Base-by-base conservation (phyloP, 129 eudicot species). In the Helianthus tuberosus region DNA sequence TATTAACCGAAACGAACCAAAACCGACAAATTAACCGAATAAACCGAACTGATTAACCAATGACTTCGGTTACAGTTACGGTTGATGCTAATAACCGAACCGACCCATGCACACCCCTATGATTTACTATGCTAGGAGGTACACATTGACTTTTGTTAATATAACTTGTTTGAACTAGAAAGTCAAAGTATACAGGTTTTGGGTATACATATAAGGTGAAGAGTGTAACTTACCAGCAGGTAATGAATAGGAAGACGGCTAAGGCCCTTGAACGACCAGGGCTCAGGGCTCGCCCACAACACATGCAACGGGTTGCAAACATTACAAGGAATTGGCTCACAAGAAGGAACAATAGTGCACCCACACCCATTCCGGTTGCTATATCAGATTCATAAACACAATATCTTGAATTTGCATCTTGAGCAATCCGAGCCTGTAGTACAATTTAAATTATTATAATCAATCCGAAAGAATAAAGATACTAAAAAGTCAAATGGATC, bases 381-480 rank as follows among this genome's bases (percentile, higher is more conserved):
- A 89, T 75, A 74, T 92, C 96, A 14, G 98, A 85, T 53, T 89
- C 88, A 36, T 92, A 92, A 51, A 83, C 87, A 70, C 98, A 92
- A 66, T 83, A 85, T 54, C 81, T 83, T 15, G 76, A 74, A 58
- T 64, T 78, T 48, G 77, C 84, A 74, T 87, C 84, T 27, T 58
- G 63, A 14, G 8, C 68, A 39, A 83, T 64, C 16, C 77, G 87
- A 13, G 93, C 96, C 97, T 92, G 87, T 72, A 55, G 75, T 62
- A 70, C 50, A 77, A 47, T 5, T 51, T n/a, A 27, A 49, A 13
- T 54, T 13, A 25, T 29, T 60, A 60, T 1, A 27, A 11, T 12
- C 39, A 11, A 27, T 11, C 29, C 12, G 43, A 57, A 57, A 20
- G 9, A 57, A 55, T 20, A 20, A 20, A 39, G 17, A 8, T 7